phyloP scores from a whole-genome alignment of 108 stramenopile genomes.

The Mediolabrus comicus region DNA sequence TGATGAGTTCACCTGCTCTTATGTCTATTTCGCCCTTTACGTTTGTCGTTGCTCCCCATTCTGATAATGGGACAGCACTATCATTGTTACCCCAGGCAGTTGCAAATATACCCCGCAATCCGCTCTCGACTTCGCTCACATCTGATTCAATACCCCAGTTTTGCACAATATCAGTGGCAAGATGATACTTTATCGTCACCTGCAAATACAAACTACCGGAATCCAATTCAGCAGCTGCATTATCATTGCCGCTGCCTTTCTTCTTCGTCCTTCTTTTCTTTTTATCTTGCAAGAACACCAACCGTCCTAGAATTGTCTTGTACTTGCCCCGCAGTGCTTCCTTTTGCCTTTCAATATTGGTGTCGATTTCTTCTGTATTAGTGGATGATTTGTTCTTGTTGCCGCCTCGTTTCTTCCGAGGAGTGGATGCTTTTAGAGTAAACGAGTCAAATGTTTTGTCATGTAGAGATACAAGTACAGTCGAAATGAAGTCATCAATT shows the following conservation, averaged over 20 bases:
- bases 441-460: constrained; percentile 35
- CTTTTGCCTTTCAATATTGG: not conserved
- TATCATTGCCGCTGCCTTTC: not conserved
- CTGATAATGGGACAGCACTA: constrained; percentile 15
- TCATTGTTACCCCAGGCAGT: constrained; percentile 6
- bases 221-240: not conserved
- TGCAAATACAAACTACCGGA: constrained; percentile 45
- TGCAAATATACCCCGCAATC: constrained; percentile 31
- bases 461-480: constrained; percentile 12
- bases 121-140: constrained; percentile 24
- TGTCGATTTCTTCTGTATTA: not conserved
- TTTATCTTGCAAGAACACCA: constrained; percentile 33
- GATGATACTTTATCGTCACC: constrained; percentile 75
- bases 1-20: constrained; percentile 52
- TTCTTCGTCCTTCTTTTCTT: constrained; percentile 15
- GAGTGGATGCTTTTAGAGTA: constrained; percentile 22
- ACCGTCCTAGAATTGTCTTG: constrained; percentile 26
- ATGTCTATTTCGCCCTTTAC: constrained; percentile 55
- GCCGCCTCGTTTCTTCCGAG: not conserved
- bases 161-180: constrained; percentile 78
- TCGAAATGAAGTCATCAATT: constrained; percentile 27
- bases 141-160: constrained; percentile 43
- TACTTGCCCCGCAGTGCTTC: constrained; percentile 34
- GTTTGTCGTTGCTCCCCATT: constrained; percentile 43
- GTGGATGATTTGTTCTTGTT: constrained; percentile 4